These are phyloP conservation scores for Ustilago curta DNA, from an alignment of 1,284 basidiomycete genomes.

Conservation along the genomic window DNA sequence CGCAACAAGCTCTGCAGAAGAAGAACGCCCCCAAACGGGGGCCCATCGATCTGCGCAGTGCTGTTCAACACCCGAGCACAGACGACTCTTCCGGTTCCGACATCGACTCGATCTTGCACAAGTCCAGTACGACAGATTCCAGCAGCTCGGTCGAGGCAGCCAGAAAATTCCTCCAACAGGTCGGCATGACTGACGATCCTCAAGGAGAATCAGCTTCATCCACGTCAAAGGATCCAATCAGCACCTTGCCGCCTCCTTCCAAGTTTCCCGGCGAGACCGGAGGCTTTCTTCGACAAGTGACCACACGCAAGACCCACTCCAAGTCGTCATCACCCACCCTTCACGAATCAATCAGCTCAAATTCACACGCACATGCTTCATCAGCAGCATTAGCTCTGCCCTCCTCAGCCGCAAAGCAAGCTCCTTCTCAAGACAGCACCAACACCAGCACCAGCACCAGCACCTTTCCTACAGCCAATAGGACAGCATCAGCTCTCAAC, in stretches of 20 bases:
- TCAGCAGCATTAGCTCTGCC: not conserved
- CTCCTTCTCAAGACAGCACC: not conserved
- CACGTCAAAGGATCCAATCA: not conserved
- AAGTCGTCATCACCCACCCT: constrained; percentile 2
- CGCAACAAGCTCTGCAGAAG: not conserved
- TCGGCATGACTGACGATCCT: constrained; percentile 26
- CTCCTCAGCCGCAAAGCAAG: not conserved
- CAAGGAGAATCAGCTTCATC: not conserved
- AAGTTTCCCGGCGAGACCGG: constrained; percentile 42
- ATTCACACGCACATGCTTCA: not conserved
- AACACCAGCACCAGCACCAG: no score
- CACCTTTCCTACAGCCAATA: constrained; percentile 5
- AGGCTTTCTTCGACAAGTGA: constrained; percentile 35
- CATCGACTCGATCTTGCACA: not conserved
- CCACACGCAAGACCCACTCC: constrained; percentile 23
- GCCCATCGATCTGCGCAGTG: constrained; percentile 17
- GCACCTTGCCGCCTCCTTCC: constrained; percentile 14
- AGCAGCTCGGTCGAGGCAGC: constrained; percentile 42
- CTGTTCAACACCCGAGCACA: not conserved
- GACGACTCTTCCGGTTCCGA: not conserved
- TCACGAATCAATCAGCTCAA: not conserved
- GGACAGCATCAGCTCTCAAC: constrained; percentile 40
- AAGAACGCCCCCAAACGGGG: not conserved
- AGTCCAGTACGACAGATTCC: not conserved
- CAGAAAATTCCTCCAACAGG: constrained; percentile 33